Conservation (phyloP, 106 monocot genomes). For the Acanthochlamys bracteata region DNA sequence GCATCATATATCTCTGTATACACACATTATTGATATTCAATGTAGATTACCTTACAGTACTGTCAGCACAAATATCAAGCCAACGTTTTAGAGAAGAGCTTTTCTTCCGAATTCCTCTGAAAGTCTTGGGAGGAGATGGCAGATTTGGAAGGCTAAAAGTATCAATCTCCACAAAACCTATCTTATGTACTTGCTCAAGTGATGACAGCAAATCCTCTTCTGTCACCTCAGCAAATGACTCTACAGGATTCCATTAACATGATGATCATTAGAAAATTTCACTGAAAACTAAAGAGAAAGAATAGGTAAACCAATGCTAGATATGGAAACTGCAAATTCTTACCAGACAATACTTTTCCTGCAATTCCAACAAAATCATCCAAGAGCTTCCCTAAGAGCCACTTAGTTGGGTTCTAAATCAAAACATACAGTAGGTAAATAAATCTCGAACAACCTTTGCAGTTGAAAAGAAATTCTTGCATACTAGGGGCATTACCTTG, state of each 20-base stretch:
- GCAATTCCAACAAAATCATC: constrained; percentile 69
- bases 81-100: constrained; percentile 70
- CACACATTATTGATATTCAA: too few species aligned
- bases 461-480: too few species aligned
- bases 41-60: constrained; percentile 64
- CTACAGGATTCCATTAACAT: constrained; percentile 20
- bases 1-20: neutral
- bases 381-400: constrained; percentile 65
- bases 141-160: constrained; percentile 55
- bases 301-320: neutral
- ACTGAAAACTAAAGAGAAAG: neutral
- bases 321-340: neutral
- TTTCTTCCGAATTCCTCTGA: constrained; percentile 80
- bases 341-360: constrained; percentile 61
- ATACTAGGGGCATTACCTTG: constrained; percentile 34
- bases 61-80: constrained; percentile 71
- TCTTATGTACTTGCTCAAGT: constrained; percentile 39
- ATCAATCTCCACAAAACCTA: constrained; percentile 32
- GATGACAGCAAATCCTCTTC: constrained; percentile 53
- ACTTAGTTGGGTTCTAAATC: constrained; percentile 61
- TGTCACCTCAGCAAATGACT: constrained; percentile 39
- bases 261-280: neutral
- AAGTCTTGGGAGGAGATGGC: constrained; percentile 58
- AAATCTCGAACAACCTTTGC: neutral
- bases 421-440: constrained; percentile 1